Evolutionary conservation across 2,329 filamentous ascomycete species (phyloP), one percentile per base, ranked within the genome.

Genomic region (Balansia obtecta): DNA sequence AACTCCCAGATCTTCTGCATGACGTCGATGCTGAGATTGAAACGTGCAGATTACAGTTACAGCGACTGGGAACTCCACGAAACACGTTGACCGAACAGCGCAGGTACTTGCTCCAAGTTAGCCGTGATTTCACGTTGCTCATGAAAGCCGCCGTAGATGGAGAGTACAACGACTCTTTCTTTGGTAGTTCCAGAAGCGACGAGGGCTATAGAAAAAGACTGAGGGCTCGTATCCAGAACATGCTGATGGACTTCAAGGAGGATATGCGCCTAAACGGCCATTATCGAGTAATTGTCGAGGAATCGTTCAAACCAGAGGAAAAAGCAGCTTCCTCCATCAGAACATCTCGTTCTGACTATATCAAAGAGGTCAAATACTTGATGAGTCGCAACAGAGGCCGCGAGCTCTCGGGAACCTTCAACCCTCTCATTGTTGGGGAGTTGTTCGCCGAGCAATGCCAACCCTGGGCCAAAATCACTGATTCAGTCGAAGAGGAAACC

Each of bases 381-480:
- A 61, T 66, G 48, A 22, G 49, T 5, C 55, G 55, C 1, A 57
- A 42, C 38, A 55, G 60, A n/a, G 63, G 61, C 2, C 64, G 72
- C 5, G 82, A 86, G 57, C 63, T 86, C 0, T 76, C 78, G 0
- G 79, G 81, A 0, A 77, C 69, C 0, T 83, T 80, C 61, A 82
- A 82, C 52, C 74, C 80, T 0, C 59, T 79, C 49, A 65, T 85
- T 10, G 70, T 85, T 0, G 65, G 67, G 0, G 74, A 83, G 20
- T 60, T 86, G 0, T 86, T 86, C 58, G 65, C 65, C 18, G 72
- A 82, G 44, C 80, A 85, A 51, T 79, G 73, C 0, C 50, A 56
- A 7, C 73, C 72, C 0, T 86, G 80, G 82, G 60, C 69, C 41
- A 32, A 50, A 0, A 68, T 79, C 27, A 75, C 73, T 0, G 39